Percentiles rank a stretch among this genome's conserved stretches.
Conservation (phyloP, 2,329 filamentous ascomycete genomes). For the Macrophomina phaseolina region DNA sequence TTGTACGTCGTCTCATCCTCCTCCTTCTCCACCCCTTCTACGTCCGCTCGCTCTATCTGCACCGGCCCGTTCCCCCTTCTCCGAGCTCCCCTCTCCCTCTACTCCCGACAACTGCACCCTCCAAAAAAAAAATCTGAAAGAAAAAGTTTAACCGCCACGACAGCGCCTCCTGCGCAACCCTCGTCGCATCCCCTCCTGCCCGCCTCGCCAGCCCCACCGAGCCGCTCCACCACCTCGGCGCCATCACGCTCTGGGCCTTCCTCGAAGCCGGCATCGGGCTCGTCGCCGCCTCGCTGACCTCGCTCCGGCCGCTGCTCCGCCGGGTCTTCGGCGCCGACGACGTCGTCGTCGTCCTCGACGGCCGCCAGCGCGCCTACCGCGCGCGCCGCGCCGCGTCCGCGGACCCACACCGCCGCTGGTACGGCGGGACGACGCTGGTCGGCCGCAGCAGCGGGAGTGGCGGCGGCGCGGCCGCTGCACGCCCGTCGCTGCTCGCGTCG, state of each 20-base stretch:
- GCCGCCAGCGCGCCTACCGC: background rate
- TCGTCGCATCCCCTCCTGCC: background rate
- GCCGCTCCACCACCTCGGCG: background rate
- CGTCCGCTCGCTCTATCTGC: background rate
- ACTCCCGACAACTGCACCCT: background rate
- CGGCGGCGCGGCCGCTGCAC: too few species aligned
- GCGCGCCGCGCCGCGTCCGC: too few species aligned
- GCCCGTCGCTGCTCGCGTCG: too few species aligned
- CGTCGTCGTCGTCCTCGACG: background rate
- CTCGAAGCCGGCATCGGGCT: background rate
- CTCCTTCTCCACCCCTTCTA: background rate
- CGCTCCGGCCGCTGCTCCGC: background rate
- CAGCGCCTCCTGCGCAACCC: background rate
- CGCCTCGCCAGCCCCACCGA: background rate
- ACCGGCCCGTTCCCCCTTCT: background rate
- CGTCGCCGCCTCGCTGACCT: background rate
- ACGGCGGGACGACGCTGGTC: too few species aligned
- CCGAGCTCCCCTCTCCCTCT: too few species aligned
- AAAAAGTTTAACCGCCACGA: background rate
- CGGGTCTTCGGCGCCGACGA: background rate
- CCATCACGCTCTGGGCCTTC: background rate
- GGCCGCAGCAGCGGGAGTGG: too few species aligned
- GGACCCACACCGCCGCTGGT: too few species aligned
- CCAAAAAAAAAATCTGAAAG: background rate
- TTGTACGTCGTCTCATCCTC: background rate